Conservation (phyloP, 176 grass and related monocot species). For the Secale cereale region DNA sequence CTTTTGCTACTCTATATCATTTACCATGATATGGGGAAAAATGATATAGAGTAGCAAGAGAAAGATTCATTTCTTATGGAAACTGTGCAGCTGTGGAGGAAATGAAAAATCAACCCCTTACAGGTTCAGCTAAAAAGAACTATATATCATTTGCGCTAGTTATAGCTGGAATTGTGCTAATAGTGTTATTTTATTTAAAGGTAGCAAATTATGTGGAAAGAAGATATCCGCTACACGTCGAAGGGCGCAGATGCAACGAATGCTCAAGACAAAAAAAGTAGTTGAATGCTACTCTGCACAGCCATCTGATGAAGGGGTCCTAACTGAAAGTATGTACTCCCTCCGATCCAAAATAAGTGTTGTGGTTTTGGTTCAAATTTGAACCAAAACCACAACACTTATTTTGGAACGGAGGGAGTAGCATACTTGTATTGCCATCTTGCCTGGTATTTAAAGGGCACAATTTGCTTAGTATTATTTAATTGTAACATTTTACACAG, state of each 20-base stretch:
- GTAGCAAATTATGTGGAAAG: slow-evolving; percentile 39
- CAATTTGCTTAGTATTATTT: slow-evolving; percentile 6
- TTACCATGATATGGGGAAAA: not conserved
- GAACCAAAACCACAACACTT: too few relatives aligned
- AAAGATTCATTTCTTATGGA: not conserved
- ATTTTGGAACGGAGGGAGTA: not conserved
- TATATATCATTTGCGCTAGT: slow-evolving; percentile 3
- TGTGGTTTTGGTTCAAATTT: too few relatives aligned
- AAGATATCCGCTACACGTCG: slow-evolving; percentile 45
- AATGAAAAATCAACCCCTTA: not conserved
- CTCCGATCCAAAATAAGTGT: too few relatives aligned
- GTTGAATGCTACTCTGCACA: slow-evolving; percentile 20
- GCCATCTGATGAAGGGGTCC: slow-evolving; percentile 46
- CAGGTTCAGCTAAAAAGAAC: not conserved
- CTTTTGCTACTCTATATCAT: slow-evolving; percentile 15
- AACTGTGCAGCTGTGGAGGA: not conserved
- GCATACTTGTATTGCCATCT: slow-evolving; percentile 1
- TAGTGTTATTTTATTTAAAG: slow-evolving; percentile 40
- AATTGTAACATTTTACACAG: slow-evolving; percentile 17
- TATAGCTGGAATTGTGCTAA: slow-evolving; percentile 28
- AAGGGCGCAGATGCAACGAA: slow-evolving; percentile 48
- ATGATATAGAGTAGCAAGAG: not conserved
- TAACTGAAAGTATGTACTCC: slow-evolving; percentile 35
- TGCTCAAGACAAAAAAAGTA: slow-evolving; percentile 57
- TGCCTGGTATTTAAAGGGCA: not conserved